These are phyloP conservation scores for Sphaerulina populicola DNA, from an alignment of 2,329 filamentous ascomycete genomes.

Conservation along the genomic window DNA sequence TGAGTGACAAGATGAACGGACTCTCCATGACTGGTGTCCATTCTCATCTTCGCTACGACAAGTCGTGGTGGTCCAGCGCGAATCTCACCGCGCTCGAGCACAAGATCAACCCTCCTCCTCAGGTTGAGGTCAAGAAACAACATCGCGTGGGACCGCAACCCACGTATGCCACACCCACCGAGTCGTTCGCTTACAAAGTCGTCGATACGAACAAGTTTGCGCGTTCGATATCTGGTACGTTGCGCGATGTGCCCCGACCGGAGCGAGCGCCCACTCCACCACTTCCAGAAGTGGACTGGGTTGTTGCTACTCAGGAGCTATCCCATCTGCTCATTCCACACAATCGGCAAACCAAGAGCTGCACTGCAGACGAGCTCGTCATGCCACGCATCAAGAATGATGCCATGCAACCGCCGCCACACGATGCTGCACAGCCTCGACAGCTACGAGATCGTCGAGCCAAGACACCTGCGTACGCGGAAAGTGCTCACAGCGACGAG, in stretches of 20 bases:
- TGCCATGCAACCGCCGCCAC: constrained; percentile 45
- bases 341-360: constrained; percentile 66
- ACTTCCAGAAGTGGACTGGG: constrained; percentile 77
- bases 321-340: constrained; percentile 72
- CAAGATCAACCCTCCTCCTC: constrained; percentile 46
- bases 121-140: constrained; percentile 48
- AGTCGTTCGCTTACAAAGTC: constrained; percentile 76
- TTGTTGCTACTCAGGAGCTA: constrained; percentile 71
- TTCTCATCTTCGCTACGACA: constrained; percentile 30
- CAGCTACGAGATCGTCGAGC: constrained; percentile 46
- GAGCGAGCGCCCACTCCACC: constrained; percentile 53
- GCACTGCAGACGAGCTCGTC: constrained; percentile 65
- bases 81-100: constrained; percentile 63
- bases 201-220: constrained; percentile 58
- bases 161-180: constrained; percentile 79
- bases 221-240: constrained; percentile 53
- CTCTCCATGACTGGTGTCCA: constrained; percentile 16
- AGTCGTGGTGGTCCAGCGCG: constrained; percentile 40
- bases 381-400: constrained; percentile 48
- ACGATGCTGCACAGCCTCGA: constrained; percentile 48
- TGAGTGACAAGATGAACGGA: constrained; percentile 25
- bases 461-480: constrained; percentile 19
- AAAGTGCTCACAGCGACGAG: constrained; percentile 25
- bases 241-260: constrained; percentile 32
- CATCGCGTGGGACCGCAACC: constrained; percentile 51